These are phyloP conservation scores for Backusella circina DNA, from an alignment of 192 early-diverging fungal species.

Conservation along the genomic window DNA sequence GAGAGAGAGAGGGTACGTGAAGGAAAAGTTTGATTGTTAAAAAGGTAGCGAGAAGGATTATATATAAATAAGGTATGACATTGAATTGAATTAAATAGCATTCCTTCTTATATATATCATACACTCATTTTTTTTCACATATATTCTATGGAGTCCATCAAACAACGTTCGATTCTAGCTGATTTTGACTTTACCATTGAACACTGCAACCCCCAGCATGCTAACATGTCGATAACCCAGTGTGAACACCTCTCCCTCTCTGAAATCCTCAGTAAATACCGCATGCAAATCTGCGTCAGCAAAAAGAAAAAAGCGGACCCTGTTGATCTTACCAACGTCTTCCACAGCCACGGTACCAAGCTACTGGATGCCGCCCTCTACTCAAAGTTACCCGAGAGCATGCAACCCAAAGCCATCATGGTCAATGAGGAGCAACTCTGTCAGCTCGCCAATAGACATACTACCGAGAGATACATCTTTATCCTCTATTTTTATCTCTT, in stretches of 20 bases:
- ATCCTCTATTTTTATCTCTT: neutral
- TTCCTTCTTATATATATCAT: too few relatives aligned
- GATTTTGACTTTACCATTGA: neutral
- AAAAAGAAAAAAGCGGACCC: neutral
- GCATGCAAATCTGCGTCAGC: neutral
- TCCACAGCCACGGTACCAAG: neutral
- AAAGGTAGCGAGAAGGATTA: too few relatives aligned
- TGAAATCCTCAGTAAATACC: neutral
- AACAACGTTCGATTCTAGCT: neutral
- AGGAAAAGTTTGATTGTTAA: too few relatives aligned
- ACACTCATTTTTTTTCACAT: too few relatives aligned
- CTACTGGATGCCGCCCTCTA: neutral
- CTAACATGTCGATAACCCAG: neutral
- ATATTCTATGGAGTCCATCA: neutral
- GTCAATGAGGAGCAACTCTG: neutral
- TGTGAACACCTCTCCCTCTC: neutral
- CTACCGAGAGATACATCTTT: neutral
- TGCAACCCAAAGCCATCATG: neutral
- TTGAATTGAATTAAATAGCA: neutral
- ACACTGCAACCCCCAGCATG: neutral
- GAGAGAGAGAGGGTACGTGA: too few relatives aligned
- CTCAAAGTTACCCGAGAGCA: neutral
- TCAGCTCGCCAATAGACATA: neutral
- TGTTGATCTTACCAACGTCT: neutral
- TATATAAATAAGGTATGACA: neutral